These are phyloP conservation scores for Cytospora leucostoma DNA, from an alignment of 2,329 filamentous ascomycete species.

Conservation along the genomic window DNA sequence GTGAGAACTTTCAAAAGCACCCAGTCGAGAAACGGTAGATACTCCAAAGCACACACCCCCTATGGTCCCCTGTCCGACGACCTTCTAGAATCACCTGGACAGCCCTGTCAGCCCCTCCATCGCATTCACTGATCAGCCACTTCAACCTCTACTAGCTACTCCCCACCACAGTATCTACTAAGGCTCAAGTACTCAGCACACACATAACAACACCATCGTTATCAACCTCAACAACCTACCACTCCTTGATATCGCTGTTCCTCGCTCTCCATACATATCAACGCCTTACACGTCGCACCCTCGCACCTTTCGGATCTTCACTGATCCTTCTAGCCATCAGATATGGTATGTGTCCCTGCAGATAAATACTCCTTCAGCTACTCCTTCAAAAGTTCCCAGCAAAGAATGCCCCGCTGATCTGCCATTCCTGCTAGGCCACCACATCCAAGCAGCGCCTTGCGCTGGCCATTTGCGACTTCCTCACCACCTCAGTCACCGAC, in stretches of 20 bases:
- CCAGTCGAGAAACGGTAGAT: too few relatives aligned
- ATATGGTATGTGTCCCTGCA: constrained; percentile 16
- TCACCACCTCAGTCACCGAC: constrained; percentile 79
- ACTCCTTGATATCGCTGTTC: background rate
- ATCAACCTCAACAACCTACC: background rate
- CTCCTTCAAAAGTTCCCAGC: background rate
- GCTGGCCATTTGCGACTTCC: constrained; percentile 96
- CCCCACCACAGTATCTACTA: background rate
- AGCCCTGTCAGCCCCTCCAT: constrained; percentile 1
- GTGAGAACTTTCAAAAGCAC: too few relatives aligned
- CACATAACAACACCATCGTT: background rate
- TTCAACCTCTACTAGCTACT: background rate
- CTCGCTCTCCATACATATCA: background rate
- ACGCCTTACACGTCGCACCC: background rate
- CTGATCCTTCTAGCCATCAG: background rate
- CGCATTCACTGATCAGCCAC: background rate
- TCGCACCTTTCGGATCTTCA: background rate
- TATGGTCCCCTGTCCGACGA: background rate
- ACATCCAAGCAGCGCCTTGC: constrained; percentile 80
- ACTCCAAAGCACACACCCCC: background rate
- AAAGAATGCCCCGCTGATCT: constrained; percentile 17
- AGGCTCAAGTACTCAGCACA: background rate
- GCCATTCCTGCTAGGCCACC: constrained; percentile 40
- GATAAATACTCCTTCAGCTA: background rate
- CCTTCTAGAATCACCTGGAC: constrained; percentile 5